Evolutionary conservation across 768 basidiomycete genomes (phyloP).

Genomic region (Cystobasidium ongulense): DNA sequence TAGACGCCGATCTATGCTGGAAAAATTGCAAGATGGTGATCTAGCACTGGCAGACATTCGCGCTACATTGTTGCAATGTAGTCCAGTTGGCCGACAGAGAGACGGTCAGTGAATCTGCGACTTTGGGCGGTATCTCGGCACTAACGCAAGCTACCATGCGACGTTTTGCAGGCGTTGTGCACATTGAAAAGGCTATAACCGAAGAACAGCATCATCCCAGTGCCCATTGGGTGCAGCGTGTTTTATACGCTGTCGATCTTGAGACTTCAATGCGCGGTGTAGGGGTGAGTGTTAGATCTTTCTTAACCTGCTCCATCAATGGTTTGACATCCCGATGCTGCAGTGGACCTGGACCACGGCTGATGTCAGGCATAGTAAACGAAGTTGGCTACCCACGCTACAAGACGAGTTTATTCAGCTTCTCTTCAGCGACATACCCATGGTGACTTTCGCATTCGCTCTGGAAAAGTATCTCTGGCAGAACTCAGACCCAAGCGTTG

Average conservation of each 20-base stretch:
- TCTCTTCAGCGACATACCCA: slow-evolving; percentile 29
- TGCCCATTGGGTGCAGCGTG: not conserved
- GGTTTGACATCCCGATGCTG: not conserved
- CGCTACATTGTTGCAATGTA: not conserved
- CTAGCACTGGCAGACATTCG: not conserved
- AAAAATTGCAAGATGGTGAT: not conserved
- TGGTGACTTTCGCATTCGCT: slow-evolving; percentile 8
- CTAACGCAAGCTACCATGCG: too few relatives aligned
- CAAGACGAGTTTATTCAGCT: slow-evolving; percentile 25
- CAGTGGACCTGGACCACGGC: slow-evolving; percentile 30
- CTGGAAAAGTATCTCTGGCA: slow-evolving; percentile 13
- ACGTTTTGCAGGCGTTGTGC: not conserved
- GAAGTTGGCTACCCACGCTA: slow-evolving; percentile 25
- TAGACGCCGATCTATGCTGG: not conserved
- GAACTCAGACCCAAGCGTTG: slow-evolving; percentile 4
- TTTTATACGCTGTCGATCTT: slow-evolving; percentile 17
- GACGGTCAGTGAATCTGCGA: slow-evolving; percentile 15
- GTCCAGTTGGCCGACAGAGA: slow-evolving; percentile 5
- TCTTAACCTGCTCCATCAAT: not conserved
- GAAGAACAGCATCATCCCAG: slow-evolving; percentile 9
- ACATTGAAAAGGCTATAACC: slow-evolving; percentile 8
- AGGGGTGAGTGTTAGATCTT: not conserved
- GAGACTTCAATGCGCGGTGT: slow-evolving; percentile 28
- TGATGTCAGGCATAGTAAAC: slow-evolving; percentile 21
- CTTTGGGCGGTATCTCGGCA: too few relatives aligned